Base-by-base conservation (phyloP, 1,284 basidiomycete species). In the Spongispora temasekensis region DNA sequence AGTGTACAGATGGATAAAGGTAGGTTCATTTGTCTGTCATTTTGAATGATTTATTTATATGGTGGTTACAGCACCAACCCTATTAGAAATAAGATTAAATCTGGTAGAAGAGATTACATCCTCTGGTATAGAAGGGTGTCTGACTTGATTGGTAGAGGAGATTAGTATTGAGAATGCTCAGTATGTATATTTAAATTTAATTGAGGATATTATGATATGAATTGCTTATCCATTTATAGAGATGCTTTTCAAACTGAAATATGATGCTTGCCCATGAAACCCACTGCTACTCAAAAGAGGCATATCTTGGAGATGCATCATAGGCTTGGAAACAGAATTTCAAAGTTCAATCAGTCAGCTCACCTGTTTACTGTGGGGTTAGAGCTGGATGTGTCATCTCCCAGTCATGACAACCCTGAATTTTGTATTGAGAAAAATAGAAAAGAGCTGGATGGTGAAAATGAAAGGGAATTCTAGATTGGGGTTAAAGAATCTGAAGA, bases 161-260 rank as follows among this genome's bases (percentile, higher is more conserved):
- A 60, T 64, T 7, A 52, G 46, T 10, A 60, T 64, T 25, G 57
- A 64, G 32, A 35, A 64, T 64, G 35, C 42, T 25, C 54, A 63
- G 58, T 59, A 51, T 44, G 62, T 35, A n/a, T 30, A n/a, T n/a
- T 31, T 21, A 13, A 27, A 42, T 42, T 21, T n/a, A 4, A 42
- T n/a, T n/a, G 9, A 6, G n/a, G 10, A 42, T 42, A n/a, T n/a
- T n/a, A n/a, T 8, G n/a, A n/a, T 7, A 42, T 42, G 10, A 42
- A 8, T n/a, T 23, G 6, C n/a, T 42, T n/a, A 42, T 42, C 9
- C 9, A n/a, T n/a, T 44, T 21, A 28, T 27, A 64, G 59, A 25
- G 63, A 64, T 54, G 35, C 53, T 12, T 37, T 64, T 2, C 1
- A 19, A 4, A 35, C 42, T 7, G 56, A 55, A 25, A 28, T 64